Evolutionary conservation across 306 rosid species (phyloP).

Genomic region (Gastrolobium villosum): DNA sequence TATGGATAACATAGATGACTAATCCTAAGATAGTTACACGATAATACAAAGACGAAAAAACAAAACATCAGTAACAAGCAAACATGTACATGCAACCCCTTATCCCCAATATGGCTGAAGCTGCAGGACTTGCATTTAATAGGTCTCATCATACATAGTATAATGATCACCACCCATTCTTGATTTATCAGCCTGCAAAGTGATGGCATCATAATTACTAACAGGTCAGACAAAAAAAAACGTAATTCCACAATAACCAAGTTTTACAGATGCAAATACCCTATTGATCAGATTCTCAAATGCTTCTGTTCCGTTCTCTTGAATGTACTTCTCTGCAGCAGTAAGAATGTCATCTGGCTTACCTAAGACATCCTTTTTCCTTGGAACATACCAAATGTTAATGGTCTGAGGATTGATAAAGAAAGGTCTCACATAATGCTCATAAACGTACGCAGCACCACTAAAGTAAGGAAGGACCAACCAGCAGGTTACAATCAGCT

Average conservation of each 20-base stretch:
- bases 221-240: constrained; percentile 17
- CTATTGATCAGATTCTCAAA: constrained; percentile 79
- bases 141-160: constrained; percentile 50
- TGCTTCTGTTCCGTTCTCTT: constrained; percentile 74
- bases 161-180: constrained; percentile 49
- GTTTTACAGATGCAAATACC: constrained; percentile 59
- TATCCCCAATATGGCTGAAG: constrained; percentile 23
- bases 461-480: constrained; percentile 92
- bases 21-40: constrained; percentile 41
- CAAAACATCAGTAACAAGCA: constrained; percentile 27
- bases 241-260: constrained; percentile 10
- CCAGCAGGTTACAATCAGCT: constrained; percentile 86
- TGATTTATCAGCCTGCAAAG: constrained; percentile 83
- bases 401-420: constrained; percentile 76
- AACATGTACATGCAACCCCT: constrained; percentile 46
- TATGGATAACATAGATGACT: constrained; percentile 37
- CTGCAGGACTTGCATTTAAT: constrained; percentile 41
- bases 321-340: constrained; percentile 92
- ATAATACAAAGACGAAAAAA: background rate
- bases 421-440: constrained; percentile 85
- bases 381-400: constrained; percentile 93
- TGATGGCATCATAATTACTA: constrained; percentile 17
- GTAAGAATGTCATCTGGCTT: constrained; percentile 79
- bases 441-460: constrained; percentile 95
- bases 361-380: constrained; percentile 68